Evolutionary conservation across 1,284 basidiomycete species (phyloP).

Genomic region (Irpex rosettiformis): DNA sequence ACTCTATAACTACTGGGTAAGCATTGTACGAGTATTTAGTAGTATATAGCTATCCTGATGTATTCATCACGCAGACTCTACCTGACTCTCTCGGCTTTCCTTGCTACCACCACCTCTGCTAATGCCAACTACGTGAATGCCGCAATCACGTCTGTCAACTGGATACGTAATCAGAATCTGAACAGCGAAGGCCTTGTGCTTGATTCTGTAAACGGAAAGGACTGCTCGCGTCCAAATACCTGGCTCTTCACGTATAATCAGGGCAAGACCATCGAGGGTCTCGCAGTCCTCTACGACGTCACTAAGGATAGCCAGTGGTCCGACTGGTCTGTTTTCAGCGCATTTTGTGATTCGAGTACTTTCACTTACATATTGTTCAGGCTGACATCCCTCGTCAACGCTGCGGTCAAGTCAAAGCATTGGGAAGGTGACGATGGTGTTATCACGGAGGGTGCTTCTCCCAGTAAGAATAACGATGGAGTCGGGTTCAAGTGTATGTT

Average conservation of each 20-base stretch:
- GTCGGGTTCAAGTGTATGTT: conserved; percentile 46
- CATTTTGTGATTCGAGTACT: neutral
- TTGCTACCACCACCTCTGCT: conserved; percentile 38
- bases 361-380: conserved; percentile 22
- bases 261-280: conserved; percentile 49
- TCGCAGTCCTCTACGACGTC: conserved; percentile 39
- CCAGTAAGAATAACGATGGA: conserved; percentile 37
- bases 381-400: conserved; percentile 34
- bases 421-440: conserved; percentile 47
- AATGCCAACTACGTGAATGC: conserved; percentile 42
- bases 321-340: conserved; percentile 25
- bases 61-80: conserved; percentile 20
- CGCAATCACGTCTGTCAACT: conserved; percentile 41
- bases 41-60: conserved; percentile 5
- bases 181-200: conserved; percentile 39
- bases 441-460: conserved; percentile 45
- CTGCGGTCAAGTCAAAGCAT: conserved; percentile 35
- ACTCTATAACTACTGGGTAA: conserved; percentile 50
- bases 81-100: conserved; percentile 35
- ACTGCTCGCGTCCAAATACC: conserved; percentile 38
- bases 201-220: conserved; percentile 41
- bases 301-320: conserved; percentile 40
- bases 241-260: conserved; percentile 52
- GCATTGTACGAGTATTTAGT: neutral
- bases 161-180: conserved; percentile 44